Percentiles rank a stretch among this genome's conserved stretches.
These are phyloP conservation scores for Yarrowia divulgata DNA, from an alignment of 805 yeast genomes.

Conservation along the genomic window DNA sequence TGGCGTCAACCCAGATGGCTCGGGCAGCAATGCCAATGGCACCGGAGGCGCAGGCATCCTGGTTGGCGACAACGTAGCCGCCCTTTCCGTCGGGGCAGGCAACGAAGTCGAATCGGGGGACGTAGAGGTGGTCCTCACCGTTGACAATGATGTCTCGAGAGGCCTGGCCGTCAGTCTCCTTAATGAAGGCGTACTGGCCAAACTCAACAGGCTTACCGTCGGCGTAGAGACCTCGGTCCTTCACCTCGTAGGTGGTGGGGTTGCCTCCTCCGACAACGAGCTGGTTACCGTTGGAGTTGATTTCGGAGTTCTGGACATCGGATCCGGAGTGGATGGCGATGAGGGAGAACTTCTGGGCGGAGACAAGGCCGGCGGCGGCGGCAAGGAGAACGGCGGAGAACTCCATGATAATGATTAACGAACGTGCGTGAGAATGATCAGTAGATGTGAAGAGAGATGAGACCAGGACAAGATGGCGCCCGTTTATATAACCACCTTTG, in stretches of 20 bases:
- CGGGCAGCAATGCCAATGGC: background rate
- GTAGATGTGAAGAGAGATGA: background rate
- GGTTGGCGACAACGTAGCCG: constrained; percentile 13
- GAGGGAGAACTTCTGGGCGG: constrained; percentile 5
- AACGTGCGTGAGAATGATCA: background rate
- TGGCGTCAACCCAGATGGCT: background rate
- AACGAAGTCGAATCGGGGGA: background rate
- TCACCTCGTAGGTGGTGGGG: constrained; percentile 15
- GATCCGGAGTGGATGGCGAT: constrained; percentile 20
- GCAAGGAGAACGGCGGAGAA: constrained; percentile 26
- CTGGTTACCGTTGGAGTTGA: constrained; percentile 5
- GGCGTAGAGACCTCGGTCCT: constrained; percentile 4
- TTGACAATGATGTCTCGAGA: constrained; percentile 25
- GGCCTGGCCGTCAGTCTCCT: constrained; percentile 11
- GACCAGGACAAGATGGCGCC: background rate
- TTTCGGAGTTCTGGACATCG: constrained; percentile 4
- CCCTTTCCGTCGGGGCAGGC: constrained; percentile 6
- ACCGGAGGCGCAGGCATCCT: background rate
- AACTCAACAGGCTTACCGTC: constrained; percentile 18
- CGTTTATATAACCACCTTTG: background rate
- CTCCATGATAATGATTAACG: background rate
- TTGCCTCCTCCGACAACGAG: constrained; percentile 2
- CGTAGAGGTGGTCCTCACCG: constrained; percentile 16
- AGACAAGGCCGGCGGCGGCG: constrained; percentile 10
- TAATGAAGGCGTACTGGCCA: background rate